Evolutionary conservation across 305 asterid genomes (phyloP).

Genomic region (Solanum aculeatissimum): DNA sequence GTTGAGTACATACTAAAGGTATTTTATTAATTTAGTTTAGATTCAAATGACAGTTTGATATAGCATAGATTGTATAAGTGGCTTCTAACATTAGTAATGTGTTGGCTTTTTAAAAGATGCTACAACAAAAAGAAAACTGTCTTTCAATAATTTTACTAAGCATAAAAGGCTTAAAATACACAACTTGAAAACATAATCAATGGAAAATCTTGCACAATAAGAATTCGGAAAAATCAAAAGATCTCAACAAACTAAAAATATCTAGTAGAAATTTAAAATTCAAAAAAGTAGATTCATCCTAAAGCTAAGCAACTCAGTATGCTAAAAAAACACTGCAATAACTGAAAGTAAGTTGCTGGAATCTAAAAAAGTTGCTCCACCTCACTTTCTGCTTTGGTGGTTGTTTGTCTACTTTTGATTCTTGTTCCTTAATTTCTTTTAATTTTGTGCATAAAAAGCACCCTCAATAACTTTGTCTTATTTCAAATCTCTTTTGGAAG

Average conservation of each 20-base stretch:
- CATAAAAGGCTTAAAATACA: neutral
- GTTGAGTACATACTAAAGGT: constrained; percentile 92
- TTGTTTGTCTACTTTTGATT: neutral
- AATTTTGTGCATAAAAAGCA: neutral
- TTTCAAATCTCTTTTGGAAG: neutral
- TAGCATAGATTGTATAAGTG: neutral
- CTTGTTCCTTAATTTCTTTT: neutral
- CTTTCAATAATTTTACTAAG: neutral
- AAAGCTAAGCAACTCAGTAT: neutral
- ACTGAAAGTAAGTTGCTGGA: neutral
- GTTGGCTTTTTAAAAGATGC: neutral
- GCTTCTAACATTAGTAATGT: neutral
- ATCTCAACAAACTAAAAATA: neutral
- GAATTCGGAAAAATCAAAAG: neutral
- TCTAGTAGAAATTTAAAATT: neutral
- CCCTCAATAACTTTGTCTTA: neutral
- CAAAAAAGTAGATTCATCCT: neutral
- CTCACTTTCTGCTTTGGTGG: neutral
- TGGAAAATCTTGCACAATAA: neutral
- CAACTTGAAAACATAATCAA: neutral
- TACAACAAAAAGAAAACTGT: neutral
- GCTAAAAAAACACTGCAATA: neutral
- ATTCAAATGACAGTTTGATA: neutral
- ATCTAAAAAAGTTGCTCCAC: neutral
- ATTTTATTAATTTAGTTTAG: constrained; percentile 14